Conservation (phyloP, 257 asterid species). For the Haberlea rhodopensis region DNA sequence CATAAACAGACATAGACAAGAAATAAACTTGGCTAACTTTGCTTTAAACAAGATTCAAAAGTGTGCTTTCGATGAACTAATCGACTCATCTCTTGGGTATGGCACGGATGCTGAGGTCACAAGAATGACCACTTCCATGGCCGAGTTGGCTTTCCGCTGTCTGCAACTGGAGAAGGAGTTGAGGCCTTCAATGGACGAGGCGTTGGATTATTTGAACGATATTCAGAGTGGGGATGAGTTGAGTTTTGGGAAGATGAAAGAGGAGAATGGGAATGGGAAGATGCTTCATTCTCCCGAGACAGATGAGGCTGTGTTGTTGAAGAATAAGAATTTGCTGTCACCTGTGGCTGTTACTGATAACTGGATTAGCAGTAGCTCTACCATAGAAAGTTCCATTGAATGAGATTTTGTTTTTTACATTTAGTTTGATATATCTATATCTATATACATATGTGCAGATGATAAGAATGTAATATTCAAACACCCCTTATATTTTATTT, state of each 20-base stretch:
- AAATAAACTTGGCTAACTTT: constrained; percentile 62
- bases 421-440: not conserved
- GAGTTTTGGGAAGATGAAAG: constrained; percentile 17
- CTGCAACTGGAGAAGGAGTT: constrained; percentile 63
- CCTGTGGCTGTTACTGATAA: constrained; percentile 47
- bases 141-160: constrained; percentile 73
- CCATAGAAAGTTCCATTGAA: constrained; percentile 34
- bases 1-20: constrained; percentile 55
- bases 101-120: constrained; percentile 42
- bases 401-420: constrained; percentile 21
- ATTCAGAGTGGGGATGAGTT: constrained; percentile 34
- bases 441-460: not conserved
- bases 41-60: constrained; percentile 59
- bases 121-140: constrained; percentile 68
- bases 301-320: constrained; percentile 37
- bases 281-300: constrained; percentile 35
- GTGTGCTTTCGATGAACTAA: constrained; percentile 60
- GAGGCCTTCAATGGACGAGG: constrained; percentile 81
- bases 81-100: constrained; percentile 55
- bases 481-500: constrained; percentile 1
- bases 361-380: constrained; percentile 41
- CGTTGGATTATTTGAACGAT: constrained; percentile 34
- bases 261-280: constrained; percentile 12
- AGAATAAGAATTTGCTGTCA: constrained; percentile 33
- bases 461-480: constrained; percentile 12